phyloP scores from a whole-genome alignment of 2,329 filamentous ascomycete genomes.

The Pezizomycotina sp. region DNA sequence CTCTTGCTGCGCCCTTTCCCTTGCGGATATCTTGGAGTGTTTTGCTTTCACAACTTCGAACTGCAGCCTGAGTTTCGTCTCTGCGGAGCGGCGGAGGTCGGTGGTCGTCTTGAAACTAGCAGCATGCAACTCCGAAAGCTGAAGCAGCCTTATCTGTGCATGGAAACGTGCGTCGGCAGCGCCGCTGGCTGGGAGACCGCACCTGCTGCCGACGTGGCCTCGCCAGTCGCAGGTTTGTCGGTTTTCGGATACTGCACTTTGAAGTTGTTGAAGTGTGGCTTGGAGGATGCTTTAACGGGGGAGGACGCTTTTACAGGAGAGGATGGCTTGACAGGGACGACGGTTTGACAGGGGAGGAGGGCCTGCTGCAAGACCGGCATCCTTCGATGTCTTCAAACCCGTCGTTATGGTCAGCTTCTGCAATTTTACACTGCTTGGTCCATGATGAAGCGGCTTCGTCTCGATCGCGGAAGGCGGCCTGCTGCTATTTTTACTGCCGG shows the following conservation, averaged over 20 bases:
- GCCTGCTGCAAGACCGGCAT: too few species aligned
- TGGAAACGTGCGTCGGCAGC: slow-evolving; percentile 8
- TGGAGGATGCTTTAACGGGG: slow-evolving; percentile 2
- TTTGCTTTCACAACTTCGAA: slow-evolving; percentile 10
- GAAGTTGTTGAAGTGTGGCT: slow-evolving; percentile 12
- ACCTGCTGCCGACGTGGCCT: too few species aligned
- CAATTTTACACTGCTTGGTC: too few species aligned
- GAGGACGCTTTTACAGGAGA: slow-evolving; percentile 6
- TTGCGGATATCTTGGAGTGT: slow-evolving; percentile 6
- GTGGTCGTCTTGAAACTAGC: slow-evolving; percentile 12
- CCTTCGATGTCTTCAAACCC: too few species aligned
- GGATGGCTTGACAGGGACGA: too few species aligned
- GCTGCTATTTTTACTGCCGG: too few species aligned
- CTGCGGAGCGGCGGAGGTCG: slow-evolving; percentile 7
- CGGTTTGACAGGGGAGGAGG: too few species aligned
- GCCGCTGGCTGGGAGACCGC: too few species aligned
- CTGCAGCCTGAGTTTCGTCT: slow-evolving; percentile 6
- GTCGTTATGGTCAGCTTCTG: too few species aligned
- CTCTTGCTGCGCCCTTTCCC: slow-evolving; percentile 10
- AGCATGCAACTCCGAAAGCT: slow-evolving; percentile 13
- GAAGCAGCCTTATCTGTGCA: slow-evolving; percentile 13
- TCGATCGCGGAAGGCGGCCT: too few species aligned
- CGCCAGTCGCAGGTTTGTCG: too few species aligned
- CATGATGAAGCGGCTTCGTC: too few species aligned
- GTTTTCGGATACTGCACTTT: slow-evolving; percentile 13